Conservation (phyloP, 2,329 filamentous ascomycete species). For the Claviceps sp. region DNA sequence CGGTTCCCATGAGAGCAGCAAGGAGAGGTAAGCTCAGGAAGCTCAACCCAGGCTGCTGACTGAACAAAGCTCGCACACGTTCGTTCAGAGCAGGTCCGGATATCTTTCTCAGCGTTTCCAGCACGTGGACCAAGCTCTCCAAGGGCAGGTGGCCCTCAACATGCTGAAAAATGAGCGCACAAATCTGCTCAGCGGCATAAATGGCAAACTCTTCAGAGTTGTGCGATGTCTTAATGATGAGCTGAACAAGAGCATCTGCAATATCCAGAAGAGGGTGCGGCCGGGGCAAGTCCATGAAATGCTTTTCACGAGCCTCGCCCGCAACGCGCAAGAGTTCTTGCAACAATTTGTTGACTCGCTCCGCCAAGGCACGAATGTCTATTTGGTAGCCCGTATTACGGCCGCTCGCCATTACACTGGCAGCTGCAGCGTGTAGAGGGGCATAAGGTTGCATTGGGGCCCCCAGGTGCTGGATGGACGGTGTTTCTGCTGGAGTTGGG, state of each 20-base stretch:
- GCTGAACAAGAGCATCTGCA: constrained; percentile 46
- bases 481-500: constrained; percentile 46
- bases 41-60: constrained; percentile 39
- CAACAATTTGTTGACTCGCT: constrained; percentile 44
- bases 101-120: constrained; percentile 48
- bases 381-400: constrained; percentile 33
- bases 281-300: constrained; percentile 45
- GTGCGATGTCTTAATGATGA: constrained; percentile 50
- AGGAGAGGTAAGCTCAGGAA: constrained; percentile 46
- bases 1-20: constrained; percentile 42
- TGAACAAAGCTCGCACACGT: constrained; percentile 42
- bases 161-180: constrained; percentile 39
- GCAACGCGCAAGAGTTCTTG: constrained; percentile 42
- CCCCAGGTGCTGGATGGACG: constrained; percentile 38
- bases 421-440: constrained; percentile 31
- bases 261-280: constrained; percentile 48
- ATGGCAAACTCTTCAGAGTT: constrained; percentile 46
- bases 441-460: constrained; percentile 42
- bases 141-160: constrained; percentile 42
- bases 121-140: constrained; percentile 48
- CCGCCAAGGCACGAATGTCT: constrained; percentile 38
- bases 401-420: constrained; percentile 32
- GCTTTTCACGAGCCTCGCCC: constrained; percentile 40
- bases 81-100: constrained; percentile 39
- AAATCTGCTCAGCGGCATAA: constrained; percentile 47